Percentiles rank a stretch among this genome's conserved stretches.
These are phyloP conservation scores for Fusarium sp. DNA, from an alignment of 2,329 filamentous ascomycete species.

Conservation along the genomic window DNA sequence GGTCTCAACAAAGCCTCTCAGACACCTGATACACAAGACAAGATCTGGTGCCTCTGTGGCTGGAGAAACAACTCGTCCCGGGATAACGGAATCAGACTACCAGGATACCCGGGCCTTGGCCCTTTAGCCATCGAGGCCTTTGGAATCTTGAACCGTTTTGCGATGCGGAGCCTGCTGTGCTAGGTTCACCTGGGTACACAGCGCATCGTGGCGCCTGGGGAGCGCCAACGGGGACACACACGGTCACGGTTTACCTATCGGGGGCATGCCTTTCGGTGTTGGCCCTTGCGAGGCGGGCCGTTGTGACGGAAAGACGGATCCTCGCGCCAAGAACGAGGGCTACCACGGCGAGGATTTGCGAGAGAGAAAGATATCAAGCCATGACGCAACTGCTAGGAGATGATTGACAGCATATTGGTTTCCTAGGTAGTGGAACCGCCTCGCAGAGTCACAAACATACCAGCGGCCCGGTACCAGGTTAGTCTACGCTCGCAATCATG, in stretches of 20 bases:
- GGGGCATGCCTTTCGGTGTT: not conserved
- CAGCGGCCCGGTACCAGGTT: not conserved
- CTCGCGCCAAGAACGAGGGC: not conserved
- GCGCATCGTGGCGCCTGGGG: constrained; percentile 9
- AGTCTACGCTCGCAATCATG: constrained; percentile 5
- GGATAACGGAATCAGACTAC: constrained; percentile 16
- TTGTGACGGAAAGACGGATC: constrained; percentile 12
- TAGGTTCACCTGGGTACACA: not conserved
- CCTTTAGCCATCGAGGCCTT: not conserved
- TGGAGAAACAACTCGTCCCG: not conserved
- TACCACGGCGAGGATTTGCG: not conserved
- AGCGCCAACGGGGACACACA: constrained; percentile 13
- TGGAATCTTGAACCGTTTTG: not conserved
- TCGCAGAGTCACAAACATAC: constrained; percentile 31
- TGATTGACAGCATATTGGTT: constrained; percentile 4
- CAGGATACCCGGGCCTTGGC: constrained; percentile 7
- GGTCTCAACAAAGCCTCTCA: not conserved
- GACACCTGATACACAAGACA: constrained; percentile 1
- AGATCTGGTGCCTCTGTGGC: not conserved
- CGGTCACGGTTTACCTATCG: constrained; percentile 7
- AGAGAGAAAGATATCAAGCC: not conserved
- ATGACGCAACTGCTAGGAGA: not conserved
- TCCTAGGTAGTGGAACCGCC: constrained; percentile 18
- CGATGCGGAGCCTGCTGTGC: constrained; percentile 5
- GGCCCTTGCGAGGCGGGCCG: constrained; percentile 17